A percentile compares a stretch with the other conserved stretches of the same genome.
These are phyloP conservation scores for Trichoderma atrobrunneum DNA, from an alignment of 2,329 filamentous ascomycete species.

Conservation along the genomic window DNA sequence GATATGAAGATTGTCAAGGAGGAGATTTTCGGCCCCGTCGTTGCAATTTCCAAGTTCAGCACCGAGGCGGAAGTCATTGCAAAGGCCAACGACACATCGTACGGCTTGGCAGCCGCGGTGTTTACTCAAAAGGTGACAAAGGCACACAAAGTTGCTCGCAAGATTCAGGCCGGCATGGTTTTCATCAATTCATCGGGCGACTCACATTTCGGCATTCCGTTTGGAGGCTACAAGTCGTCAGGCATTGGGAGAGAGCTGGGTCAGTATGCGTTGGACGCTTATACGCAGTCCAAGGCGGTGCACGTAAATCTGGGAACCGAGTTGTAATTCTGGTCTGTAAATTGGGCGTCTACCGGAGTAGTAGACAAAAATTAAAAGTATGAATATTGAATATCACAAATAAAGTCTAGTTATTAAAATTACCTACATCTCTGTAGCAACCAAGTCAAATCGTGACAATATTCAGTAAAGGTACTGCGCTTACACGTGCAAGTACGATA, in stretches of 20 bases:
- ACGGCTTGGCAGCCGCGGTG: conserved; percentile 30
- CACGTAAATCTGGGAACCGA: conserved; percentile 1
- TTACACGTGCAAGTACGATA: not conserved
- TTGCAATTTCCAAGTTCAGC: conserved; percentile 48
- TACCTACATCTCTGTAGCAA: not conserved
- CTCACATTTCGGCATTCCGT: conserved; percentile 30
- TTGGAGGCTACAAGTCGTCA: conserved; percentile 36
- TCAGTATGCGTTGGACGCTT: conserved; percentile 32
- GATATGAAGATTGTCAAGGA: conserved; percentile 25
- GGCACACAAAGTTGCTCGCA: conserved; percentile 43
- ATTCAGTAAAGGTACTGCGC: not conserved
- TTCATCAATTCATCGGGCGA: conserved; percentile 50
- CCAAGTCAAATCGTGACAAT: not conserved
- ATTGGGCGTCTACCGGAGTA: not conserved
- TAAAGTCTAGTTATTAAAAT: not conserved
- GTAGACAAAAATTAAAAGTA: not conserved
- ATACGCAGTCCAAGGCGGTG: conserved; percentile 31
- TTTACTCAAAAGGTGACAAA: conserved; percentile 31
- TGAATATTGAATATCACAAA: not conserved
- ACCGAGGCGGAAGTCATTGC: conserved; percentile 49
- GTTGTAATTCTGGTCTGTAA: not conserved
- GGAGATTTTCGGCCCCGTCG: conserved; percentile 31
- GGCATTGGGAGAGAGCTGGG: conserved; percentile 35
- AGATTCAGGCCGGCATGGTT: conserved; percentile 64
- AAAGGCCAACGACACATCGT: conserved; percentile 52